A percentile compares a stretch with the other conserved stretches of the same genome.
These are phyloP conservation scores for Suillus luteus DNA, from an alignment of 768 basidiomycete genomes.

Conservation along the genomic window DNA sequence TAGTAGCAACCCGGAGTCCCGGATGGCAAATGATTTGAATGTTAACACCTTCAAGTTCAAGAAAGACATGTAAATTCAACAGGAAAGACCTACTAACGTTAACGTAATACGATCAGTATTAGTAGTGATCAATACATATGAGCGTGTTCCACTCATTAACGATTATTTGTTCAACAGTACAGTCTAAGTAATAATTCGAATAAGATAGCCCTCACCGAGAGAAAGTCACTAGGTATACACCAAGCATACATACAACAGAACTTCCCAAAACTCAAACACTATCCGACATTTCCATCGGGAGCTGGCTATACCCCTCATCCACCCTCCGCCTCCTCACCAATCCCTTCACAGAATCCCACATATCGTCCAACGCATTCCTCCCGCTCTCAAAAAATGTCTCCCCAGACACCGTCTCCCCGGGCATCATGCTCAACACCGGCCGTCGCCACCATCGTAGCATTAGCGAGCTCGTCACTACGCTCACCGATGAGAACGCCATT, in stretches of 20 bases:
- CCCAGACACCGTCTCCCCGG: conserved; percentile 45
- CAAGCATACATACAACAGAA: neutral
- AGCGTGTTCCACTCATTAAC: neutral
- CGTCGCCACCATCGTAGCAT: conserved; percentile 84
- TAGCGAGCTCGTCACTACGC: conserved; percentile 89
- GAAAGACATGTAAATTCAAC: too few species aligned
- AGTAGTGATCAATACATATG: too few species aligned
- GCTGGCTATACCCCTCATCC: conserved; percentile 61
- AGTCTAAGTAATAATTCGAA: neutral
- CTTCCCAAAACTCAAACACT: conserved; percentile 24
- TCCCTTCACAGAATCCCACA: conserved; percentile 49
- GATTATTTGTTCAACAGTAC: neutral
- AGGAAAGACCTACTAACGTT: too few species aligned
- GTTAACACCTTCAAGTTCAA: too few species aligned
- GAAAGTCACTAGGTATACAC: neutral
- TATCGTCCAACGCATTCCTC: conserved; percentile 43
- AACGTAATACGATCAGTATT: too few species aligned
- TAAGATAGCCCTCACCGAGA: neutral
- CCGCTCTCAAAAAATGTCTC: conserved; percentile 45
- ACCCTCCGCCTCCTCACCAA: conserved; percentile 41
- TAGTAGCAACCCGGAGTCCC: too few species aligned
- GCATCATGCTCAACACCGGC: conserved; percentile 70
- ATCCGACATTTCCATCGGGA: conserved; percentile 68
- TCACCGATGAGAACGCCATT: conserved; percentile 97
- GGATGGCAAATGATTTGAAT: too few species aligned